These are phyloP conservation scores for Aureococcus anophagefferens DNA, from an alignment of 108 stramenopile species.

Conservation along the genomic window DNA sequence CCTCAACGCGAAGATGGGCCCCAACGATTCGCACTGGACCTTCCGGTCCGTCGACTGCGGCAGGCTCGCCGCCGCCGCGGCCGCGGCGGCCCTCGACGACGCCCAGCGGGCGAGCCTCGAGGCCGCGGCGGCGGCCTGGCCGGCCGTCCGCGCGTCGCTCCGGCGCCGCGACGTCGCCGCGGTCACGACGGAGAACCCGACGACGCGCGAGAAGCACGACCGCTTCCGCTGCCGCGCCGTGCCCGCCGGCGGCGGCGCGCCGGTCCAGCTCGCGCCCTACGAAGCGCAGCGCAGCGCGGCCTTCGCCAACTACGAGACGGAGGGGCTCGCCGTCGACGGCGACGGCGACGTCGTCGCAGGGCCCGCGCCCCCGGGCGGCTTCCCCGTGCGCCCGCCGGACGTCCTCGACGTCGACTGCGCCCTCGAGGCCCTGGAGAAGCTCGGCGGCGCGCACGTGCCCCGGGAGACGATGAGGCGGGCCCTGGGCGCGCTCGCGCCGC, in stretches of 20 bases:
- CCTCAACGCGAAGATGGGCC: conserved; percentile 39
- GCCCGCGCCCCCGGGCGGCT: no score
- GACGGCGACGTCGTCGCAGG: no score
- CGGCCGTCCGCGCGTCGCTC: not conserved
- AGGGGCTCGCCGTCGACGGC: no score
- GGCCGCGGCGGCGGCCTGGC: no score
- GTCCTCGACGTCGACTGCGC: conserved; percentile 36
- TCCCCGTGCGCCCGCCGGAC: conserved; percentile 40
- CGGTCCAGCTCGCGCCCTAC: conserved; percentile 51
- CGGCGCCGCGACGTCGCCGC: conserved; percentile 24
- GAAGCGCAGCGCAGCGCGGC: conserved; percentile 50
- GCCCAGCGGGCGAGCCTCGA: no score
- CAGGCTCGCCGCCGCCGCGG: no score
- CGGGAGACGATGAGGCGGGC: no score
- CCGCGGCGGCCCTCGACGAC: no score
- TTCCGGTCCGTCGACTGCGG: conserved; percentile 6
- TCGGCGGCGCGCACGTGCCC: conserved; percentile 54
- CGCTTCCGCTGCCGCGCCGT: conserved; percentile 55
- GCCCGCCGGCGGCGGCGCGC: conserved; percentile 24
- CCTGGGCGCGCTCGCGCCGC: no score
- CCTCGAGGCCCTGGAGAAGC: conserved; percentile 62
- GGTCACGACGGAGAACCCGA: conserved; percentile 57
- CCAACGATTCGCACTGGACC: no score
- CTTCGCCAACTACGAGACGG: conserved; percentile 29
- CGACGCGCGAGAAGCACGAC: conserved; percentile 55